phyloP scores from a whole-genome alignment of 2,329 filamentous ascomycete species.

The Trichoderma sp. region DNA sequence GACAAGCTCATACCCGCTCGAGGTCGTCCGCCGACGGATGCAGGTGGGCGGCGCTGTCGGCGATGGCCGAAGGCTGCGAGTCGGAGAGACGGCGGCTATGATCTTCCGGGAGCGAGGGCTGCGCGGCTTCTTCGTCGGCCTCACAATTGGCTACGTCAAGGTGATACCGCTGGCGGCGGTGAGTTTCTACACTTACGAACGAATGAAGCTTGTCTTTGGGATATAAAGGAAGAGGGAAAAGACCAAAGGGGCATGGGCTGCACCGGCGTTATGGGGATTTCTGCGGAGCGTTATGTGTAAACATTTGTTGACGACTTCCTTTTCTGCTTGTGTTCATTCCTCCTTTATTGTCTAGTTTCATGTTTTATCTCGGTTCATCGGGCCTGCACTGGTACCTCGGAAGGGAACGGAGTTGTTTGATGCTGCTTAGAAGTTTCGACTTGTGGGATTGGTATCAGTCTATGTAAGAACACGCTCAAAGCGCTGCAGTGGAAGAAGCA shows the following conservation, averaged over 20 bases:
- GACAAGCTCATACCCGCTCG: slow-evolving; percentile 88
- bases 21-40: slow-evolving; percentile 91
- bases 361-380: background rate
- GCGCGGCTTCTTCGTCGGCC: slow-evolving; percentile 85
- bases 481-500: background rate
- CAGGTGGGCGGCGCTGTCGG: slow-evolving; percentile 94
- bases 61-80: slow-evolving; percentile 76
- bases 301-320: background rate
- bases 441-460: background rate
- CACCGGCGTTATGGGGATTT: slow-evolving; percentile 27
- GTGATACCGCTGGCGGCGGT: slow-evolving; percentile 84
- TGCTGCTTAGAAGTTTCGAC: slow-evolving; percentile 2
- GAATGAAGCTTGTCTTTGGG: slow-evolving; percentile 63
- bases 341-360: background rate
- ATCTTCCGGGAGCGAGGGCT: slow-evolving; percentile 77
- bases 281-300: slow-evolving; percentile 7
- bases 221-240: slow-evolving; percentile 51
- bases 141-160: slow-evolving; percentile 95
- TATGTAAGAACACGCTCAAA: slow-evolving; percentile 13
- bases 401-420: slow-evolving; percentile 15
- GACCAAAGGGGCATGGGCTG: slow-evolving; percentile 7
- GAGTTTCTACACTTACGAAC: slow-evolving; percentile 67
- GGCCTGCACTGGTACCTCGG: background rate
- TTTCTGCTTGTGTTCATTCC: background rate
- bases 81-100: slow-evolving; percentile 74